Conservation (phyloP, 1,139 yeast species). For the Pichia sp. region DNA sequence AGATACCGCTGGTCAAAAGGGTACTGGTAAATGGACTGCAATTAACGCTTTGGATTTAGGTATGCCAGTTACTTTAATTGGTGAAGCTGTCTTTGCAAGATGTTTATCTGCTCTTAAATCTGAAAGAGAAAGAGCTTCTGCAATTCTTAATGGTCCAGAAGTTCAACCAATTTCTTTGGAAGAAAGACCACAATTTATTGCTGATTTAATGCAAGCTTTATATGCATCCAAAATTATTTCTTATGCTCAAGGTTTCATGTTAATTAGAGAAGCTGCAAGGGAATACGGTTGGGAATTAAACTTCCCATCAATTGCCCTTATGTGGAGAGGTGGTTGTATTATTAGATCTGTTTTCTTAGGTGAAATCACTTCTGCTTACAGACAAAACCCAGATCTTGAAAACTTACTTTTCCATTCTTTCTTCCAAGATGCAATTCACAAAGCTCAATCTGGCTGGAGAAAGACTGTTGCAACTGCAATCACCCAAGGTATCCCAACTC, state of each 20-base stretch:
- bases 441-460: conserved; percentile 98
- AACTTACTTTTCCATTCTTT: conserved; percentile 93
- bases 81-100: conserved; percentile 98
- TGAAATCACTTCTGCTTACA: conserved; percentile 95
- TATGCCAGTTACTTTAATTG: conserved; percentile 96
- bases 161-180: conserved; percentile 49
- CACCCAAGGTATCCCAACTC: conserved; percentile 88
- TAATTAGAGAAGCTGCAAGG: conserved; percentile 96
- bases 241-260: conserved; percentile 99
- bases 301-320: conserved; percentile 96
- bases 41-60: conserved; percentile 96
- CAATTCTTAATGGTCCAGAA: conserved; percentile 70
- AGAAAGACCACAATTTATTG: conserved; percentile 79
- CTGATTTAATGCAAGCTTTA: conserved; percentile 94
- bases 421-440: conserved; percentile 84
- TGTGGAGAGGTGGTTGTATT: conserved; percentile 99
- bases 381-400: conserved; percentile 87
- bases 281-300: conserved; percentile 96
- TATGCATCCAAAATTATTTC: conserved; percentile 98
- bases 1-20: conserved; percentile 98
- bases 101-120: conserved; percentile 87
- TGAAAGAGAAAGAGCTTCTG: conserved; percentile 86
- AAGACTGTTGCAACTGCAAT: conserved; percentile 72
- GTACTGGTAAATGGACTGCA: conserved; percentile 99
- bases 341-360: conserved; percentile 97